Evolutionary conservation across 2,329 filamentous ascomycete genomes (phyloP).

Genomic region (Drechslerella dactyloides): DNA sequence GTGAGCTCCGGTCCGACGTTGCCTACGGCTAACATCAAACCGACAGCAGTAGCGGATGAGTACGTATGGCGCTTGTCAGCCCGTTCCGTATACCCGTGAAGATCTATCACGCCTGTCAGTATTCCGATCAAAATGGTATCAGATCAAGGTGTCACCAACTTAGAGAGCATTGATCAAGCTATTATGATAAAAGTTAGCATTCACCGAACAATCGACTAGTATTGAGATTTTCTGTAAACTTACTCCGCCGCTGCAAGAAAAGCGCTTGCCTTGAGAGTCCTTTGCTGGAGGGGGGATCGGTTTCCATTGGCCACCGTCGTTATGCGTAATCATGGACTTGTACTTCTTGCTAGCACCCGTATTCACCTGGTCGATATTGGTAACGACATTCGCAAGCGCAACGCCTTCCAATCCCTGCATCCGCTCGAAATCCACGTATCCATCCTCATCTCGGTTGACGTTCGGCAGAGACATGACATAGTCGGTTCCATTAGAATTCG

Average conservation of each 20-base stretch:
- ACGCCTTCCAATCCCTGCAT: conserved; percentile 91
- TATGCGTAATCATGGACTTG: conserved; percentile 92
- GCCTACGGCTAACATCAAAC: conserved; percentile 86
- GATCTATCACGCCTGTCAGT: conserved; percentile 62
- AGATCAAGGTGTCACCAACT: conserved; percentile 29
- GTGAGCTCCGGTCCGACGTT: conserved; percentile 81
- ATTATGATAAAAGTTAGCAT: conserved; percentile 12
- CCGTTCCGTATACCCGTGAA: conserved; percentile 95
- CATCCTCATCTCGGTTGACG: conserved; percentile 78
- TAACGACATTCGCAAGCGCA: conserved; percentile 81
- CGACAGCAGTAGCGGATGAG: conserved; percentile 84
- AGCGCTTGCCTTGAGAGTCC: conserved; percentile 74
- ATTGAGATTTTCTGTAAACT: conserved; percentile 10
- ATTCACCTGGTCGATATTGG: conserved; percentile 71
- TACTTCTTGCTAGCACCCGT: conserved; percentile 75
- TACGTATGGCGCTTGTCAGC: conserved; percentile 81
- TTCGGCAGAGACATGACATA: conserved; percentile 82
- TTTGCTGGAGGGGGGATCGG: conserved; percentile 74
- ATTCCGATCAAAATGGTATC: neutral
- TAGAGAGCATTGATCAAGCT: conserved; percentile 75
- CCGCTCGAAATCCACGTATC: conserved; percentile 95
- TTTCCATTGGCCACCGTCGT: conserved; percentile 88
- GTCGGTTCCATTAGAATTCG: conserved; percentile 95
- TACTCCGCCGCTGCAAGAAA: conserved; percentile 67
- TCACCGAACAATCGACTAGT: neutral